Base-by-base conservation (phyloP, 139 green algal genomes). In the Chlorella sp. region DNA sequence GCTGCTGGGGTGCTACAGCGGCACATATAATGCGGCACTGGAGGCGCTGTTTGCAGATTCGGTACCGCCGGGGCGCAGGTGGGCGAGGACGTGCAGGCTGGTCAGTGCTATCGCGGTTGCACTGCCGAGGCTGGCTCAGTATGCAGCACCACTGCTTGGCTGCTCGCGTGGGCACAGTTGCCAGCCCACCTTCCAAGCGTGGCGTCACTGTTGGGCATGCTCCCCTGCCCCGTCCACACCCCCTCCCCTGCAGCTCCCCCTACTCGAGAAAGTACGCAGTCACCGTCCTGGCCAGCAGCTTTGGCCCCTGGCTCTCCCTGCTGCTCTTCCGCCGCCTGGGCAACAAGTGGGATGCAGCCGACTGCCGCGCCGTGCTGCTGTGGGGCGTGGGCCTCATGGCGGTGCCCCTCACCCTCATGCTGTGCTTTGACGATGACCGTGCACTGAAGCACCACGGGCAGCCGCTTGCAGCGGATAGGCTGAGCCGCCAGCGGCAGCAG, bases 391-490 rank as follows among this genome's bases (percentile, higher is more conserved):
- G 21, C 3, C 39, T 86, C 13, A 90, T 93, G 83, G 60, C 83
- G 38, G 36, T 81, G 17, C 86, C 90, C 1, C 69, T 92, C 34
- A 21, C 65, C 2, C 26, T 91, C 36, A 88, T 91, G 81, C 87
- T 85, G 69, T 89, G 82, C 68, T 93, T 93, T 36, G 84, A 90
- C 21, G 90, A 93, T 60, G 82, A 87, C 68, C 41, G 56, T 1
- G 69, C 81, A 3, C 85, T 93, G 64, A 75, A 83, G 30, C 65
- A 82, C 3, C 57, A 36, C 3, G 36, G 23, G 63, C 63, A 73
- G 76, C 36, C 38, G 13, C 28, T 6, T 39, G 60, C 73, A 21
- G 51, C 51, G 51, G 51, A 60, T 21, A 26, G 34, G 71, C 73
- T 41, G 72, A 15, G 44, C 36, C 32, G 11, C 26, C 16, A 41